Evolutionary conservation across 768 basidiomycete species (phyloP).

Genomic region (Cytidiella melzeri): DNA sequence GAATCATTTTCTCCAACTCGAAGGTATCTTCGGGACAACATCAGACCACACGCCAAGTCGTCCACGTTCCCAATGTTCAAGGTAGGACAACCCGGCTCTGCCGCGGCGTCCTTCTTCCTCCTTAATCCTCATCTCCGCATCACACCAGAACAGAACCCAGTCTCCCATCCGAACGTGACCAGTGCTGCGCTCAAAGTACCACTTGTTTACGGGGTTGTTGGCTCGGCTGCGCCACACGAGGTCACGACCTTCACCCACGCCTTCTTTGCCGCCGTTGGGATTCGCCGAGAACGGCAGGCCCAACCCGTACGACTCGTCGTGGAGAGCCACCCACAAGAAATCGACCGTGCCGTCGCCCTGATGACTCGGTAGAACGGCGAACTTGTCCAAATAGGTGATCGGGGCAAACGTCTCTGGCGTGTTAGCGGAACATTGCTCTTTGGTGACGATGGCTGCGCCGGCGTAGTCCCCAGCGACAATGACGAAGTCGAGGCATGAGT

Average conservation of each 20-base stretch:
- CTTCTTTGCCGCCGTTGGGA: conserved; percentile 89
- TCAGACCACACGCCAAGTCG: conserved; percentile 65
- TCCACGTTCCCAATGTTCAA: conserved; percentile 74
- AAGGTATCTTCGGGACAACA: conserved; percentile 64
- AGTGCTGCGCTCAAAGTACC: conserved; percentile 96
- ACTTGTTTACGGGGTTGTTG: conserved; percentile 96
- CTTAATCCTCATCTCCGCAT: conserved; percentile 82
- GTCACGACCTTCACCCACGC: conserved; percentile 85
- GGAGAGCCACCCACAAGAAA: conserved; percentile 97
- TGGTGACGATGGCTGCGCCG: conserved; percentile 90
- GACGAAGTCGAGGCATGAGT: conserved; percentile 78
- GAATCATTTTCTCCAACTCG: conserved; percentile 55
- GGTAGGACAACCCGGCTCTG: conserved; percentile 58
- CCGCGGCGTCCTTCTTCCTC: conserved; percentile 60
- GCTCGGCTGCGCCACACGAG: conserved; percentile 93
- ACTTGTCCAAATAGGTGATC: conserved; percentile 96
- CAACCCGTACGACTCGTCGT: conserved; percentile 97
- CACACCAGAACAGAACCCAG: conserved; percentile 98
- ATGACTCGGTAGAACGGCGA: conserved; percentile 89
- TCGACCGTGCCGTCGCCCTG: conserved; percentile 99
- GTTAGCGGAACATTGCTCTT: conserved; percentile 33
- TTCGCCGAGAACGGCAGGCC: conserved; percentile 92
- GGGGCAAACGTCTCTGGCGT: conserved; percentile 29
- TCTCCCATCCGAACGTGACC: conserved; percentile 82
- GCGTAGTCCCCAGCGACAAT: conserved; percentile 94